A percentile compares a stretch with the other conserved stretches of the same genome.
Evolutionary conservation across 129 eudicot genomes (phyloP).

Genomic region (Helianthus tuberosus): DNA sequence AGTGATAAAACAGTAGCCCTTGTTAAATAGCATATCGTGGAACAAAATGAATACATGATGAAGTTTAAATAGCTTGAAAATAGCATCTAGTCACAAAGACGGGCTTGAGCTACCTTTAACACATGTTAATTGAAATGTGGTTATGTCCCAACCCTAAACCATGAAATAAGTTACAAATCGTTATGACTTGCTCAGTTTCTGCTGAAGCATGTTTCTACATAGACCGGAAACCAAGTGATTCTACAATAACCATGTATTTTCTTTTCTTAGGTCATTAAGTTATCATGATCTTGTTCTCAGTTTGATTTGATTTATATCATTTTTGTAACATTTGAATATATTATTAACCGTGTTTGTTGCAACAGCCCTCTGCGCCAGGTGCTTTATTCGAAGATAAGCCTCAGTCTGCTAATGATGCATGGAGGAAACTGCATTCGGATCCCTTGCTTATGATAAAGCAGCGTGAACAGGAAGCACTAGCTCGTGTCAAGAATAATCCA

Average conservation of each 20-base stretch:
- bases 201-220: not conserved
- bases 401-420: constrained; percentile 93
- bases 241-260: not conserved
- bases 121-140: not conserved
- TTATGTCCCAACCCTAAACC: constrained; percentile 19
- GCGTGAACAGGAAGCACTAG: constrained; percentile 92
- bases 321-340: not conserved
- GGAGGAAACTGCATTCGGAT: constrained; percentile 96
- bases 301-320: not conserved
- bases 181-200: not conserved
- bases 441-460: constrained; percentile 89
- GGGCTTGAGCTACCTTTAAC: not conserved
- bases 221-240: not conserved
- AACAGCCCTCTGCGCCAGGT: constrained; percentile 65
- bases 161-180: not conserved
- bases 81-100: not conserved
- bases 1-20: not conserved
- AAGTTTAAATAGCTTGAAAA: not conserved
- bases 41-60: not conserved
- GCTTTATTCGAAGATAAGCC: constrained; percentile 94
- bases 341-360: constrained; percentile 27
- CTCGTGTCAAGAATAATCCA: constrained; percentile 89
- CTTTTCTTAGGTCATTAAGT: not conserved
- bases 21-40: not conserved
- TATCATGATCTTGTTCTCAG: not conserved